phyloP scores from a whole-genome alignment of 2,329 filamentous ascomycete genomes.

The Fusarium bactridioides region DNA sequence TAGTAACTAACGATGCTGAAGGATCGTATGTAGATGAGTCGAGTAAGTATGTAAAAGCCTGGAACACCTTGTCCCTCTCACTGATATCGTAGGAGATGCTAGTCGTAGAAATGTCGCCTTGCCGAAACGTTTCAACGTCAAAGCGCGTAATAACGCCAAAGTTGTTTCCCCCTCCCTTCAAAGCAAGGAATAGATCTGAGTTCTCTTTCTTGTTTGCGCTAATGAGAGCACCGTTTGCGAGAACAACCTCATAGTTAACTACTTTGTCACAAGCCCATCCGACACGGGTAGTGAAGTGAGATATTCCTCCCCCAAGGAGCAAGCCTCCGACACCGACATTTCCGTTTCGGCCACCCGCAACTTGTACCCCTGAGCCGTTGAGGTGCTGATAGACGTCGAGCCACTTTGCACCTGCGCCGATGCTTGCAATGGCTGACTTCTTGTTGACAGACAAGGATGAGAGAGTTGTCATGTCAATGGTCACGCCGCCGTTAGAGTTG shows the following conservation, averaged over 20 bases:
- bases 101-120: not conserved
- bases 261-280: slow-evolving; percentile 11
- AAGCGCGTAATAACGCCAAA: not conserved
- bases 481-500: not conserved
- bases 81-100: not conserved
- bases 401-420: slow-evolving; percentile 6
- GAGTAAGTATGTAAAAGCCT: not conserved
- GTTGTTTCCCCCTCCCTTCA: slow-evolving; percentile 4
- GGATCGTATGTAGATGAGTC: not conserved
- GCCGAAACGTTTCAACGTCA: not conserved
- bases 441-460: not conserved
- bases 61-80: not conserved
- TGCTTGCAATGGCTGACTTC: not conserved
- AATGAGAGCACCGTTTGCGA: not conserved
- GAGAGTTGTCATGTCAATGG: not conserved
- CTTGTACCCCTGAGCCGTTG: not conserved
- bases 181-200: not conserved
- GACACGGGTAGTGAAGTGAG: not conserved
- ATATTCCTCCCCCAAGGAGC: not conserved
- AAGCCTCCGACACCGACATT: slow-evolving; percentile 2
- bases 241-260: not conserved
- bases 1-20: not conserved
- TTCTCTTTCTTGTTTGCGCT: not conserved
- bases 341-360: not conserved
- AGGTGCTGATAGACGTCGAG: not conserved